Evolutionary conservation across 2,329 filamentous ascomycete genomes (phyloP), one percentile per base, ranked within the genome.

Genomic region (Cladosporium austrohemisphaericum): DNA sequence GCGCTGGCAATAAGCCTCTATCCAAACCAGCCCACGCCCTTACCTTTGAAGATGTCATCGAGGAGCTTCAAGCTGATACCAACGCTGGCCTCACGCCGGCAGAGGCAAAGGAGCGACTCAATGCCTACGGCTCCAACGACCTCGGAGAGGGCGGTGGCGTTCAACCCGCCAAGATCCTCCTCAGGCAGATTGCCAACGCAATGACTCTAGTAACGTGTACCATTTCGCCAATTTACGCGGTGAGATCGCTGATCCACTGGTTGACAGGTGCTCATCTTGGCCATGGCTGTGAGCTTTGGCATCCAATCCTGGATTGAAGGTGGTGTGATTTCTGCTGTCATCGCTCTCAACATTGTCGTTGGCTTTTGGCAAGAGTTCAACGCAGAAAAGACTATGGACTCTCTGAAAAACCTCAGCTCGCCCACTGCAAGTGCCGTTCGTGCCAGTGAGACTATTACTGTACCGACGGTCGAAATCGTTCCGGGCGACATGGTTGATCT

Each of bases 171-270:
- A 90, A 84, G 58, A 87, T 90, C 32, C 70, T 90, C 38, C 71
- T 85, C 52, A 83, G 84, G 58, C 86, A 90, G 65, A 67, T 88
- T 20, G 79, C 83, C 62, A 90, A 90, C 73, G 85, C 86, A 51
- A 88, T 89, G 86, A 85, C 86, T 57, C 65, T 86, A 45, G 49
- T 51, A 45, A 50, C 37, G 47, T 50, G 22, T 37, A 50, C 47
- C 47, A 50, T 37, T 31, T 23, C 38, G 13, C 32, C 16, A 5
- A 43, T 9, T 35, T 23, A 23, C 25, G 37, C 47, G 37, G 37
- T 43, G 47, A 43, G 40, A 43, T 23, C 20, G 47, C 47, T 50
- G 47, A 50, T 50, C 47, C 47, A 50, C 47, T 41, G 26, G 36
- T 28, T 18, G 13, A 19, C 13, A 51, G 65, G 83, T 73, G 7